A percentile compares a stretch with the other conserved stretches of the same genome.
Evolutionary conservation across 805 yeast species (phyloP).

Genomic region (Ogataea minuta): DNA sequence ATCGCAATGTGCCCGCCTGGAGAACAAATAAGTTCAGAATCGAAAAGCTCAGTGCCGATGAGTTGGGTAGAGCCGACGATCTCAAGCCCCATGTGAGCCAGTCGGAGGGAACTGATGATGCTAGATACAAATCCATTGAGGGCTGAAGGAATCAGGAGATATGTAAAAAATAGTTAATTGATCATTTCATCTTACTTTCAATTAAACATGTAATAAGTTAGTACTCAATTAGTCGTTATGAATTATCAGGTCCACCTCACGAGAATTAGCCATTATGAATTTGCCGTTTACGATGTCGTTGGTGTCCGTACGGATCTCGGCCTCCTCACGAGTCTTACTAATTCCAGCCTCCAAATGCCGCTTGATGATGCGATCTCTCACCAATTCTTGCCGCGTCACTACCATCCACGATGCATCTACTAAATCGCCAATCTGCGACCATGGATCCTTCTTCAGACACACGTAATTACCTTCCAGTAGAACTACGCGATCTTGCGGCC

Average conservation of each 20-base stretch:
- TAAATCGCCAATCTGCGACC: conserved; percentile 31
- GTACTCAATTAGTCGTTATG: conserved; percentile 5
- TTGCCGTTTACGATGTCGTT: conserved; percentile 40
- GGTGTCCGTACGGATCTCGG: conserved; percentile 37
- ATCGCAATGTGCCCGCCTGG: conserved; percentile 3
- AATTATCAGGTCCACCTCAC: conserved; percentile 30
- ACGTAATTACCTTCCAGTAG: conserved; percentile 44
- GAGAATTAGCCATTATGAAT: conserved; percentile 18
- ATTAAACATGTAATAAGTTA: neutral
- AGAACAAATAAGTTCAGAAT: neutral
- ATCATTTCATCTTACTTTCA: too few relatives aligned
- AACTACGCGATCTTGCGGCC: conserved; percentile 30
- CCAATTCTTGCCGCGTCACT: conserved; percentile 23
- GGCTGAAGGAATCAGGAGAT: too few relatives aligned
- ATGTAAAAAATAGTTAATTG: too few relatives aligned
- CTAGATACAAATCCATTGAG: too few relatives aligned
- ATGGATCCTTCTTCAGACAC: conserved; percentile 33
- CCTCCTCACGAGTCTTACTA: conserved; percentile 32
- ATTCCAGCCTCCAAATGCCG: conserved; percentile 41
- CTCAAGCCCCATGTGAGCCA: too few relatives aligned
- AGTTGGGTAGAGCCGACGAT: too few relatives aligned
- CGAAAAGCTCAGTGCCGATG: neutral
- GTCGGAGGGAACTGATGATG: too few relatives aligned
- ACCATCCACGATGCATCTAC: conserved; percentile 39
- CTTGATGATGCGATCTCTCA: conserved; percentile 33